Percentiles rank a stretch among this genome's conserved stretches.
Evolutionary conservation across 306 rosid genomes (phyloP).

Genomic region (Herpetospermum pedunculosum): DNA sequence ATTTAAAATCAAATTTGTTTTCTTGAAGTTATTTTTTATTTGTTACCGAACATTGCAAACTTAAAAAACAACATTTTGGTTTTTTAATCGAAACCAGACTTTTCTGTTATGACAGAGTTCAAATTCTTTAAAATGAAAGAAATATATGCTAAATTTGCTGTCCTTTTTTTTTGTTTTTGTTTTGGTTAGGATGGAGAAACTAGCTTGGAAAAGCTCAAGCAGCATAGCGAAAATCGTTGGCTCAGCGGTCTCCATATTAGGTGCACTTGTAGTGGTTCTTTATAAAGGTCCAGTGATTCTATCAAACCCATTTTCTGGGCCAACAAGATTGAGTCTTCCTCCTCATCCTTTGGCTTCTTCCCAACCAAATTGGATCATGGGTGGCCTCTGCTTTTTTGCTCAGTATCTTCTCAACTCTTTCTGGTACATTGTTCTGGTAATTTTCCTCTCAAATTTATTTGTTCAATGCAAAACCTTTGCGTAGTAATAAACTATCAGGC

Average conservation of each 20-base stretch:
- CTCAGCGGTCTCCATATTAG: conserved; percentile 29
- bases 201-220: conserved; percentile 27
- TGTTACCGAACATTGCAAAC: too few species aligned
- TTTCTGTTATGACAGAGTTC: too few species aligned
- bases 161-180: background rate
- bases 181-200: conserved; percentile 40
- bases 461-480: background rate
- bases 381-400: conserved; percentile 18
- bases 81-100: too few species aligned
- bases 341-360: conserved; percentile 10
- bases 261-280: conserved; percentile 40
- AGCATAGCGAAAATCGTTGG: conserved; percentile 42
- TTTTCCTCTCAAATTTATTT: background rate
- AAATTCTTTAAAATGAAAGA: too few species aligned
- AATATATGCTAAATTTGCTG: background rate
- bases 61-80: too few species aligned
- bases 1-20: too few species aligned
- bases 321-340: conserved; percentile 4
- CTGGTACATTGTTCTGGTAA: conserved; percentile 24
- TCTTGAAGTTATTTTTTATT: too few species aligned
- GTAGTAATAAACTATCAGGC: background rate
- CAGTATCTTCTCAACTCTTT: conserved; percentile 11
- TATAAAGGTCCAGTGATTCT: conserved; percentile 33
- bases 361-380: conserved; percentile 12
- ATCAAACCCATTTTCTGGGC: background rate